Evolutionary conservation across 2,329 filamentous ascomycete species (phyloP), one percentile per base, ranked within the genome.

Genomic region (Nemania serpens): DNA sequence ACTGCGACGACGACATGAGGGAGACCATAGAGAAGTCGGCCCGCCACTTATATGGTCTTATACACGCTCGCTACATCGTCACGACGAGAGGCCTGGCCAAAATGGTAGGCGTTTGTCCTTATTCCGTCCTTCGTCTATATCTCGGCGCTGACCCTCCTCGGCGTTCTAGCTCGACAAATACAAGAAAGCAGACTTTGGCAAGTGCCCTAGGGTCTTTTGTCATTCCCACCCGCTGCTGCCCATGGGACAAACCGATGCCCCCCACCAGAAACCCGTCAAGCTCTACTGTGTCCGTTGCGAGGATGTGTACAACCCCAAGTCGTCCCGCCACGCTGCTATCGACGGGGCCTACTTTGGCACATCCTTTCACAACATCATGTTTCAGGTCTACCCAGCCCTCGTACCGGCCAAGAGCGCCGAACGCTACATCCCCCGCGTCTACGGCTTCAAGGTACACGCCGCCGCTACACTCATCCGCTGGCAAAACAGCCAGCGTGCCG

Each of bases 221-320:
- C 88, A 96, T 72, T 91, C 90, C 11, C 93, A 99, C 75, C 93
- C 93, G 6, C 87, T 99, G 41, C 86, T 99, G 29, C 95, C 95
- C 47, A 96, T 97, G 87, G 95, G 95, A 66, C 90, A 96, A 70
- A 91, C 92, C 70, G 95, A 99, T 78, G 82, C 94, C 2, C 87
- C 95, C 64, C 93, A 93, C 77, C 82, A 88, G 69, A 96, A 93
- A 72, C 88, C 94, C 48, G 95, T 97, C 68, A 98, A 97, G 78
- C 90, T 99, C 55, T 99, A 97, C 84, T 99, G 95, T 78, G 88
- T 91, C 49, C 91, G 93, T 70, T 99, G 95, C 82, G 95, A 99
- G 82, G 95, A 99, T 76, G 90, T 96, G 61, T 99, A 99, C 84
- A 98, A 98, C 78, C 95, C 95, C 46, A 99, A 99, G 77, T 98